Evolutionary conservation across 441 rosid genomes (phyloP), one percentile per base, ranked within the genome.

Genomic region (Euphorbia corollata): DNA sequence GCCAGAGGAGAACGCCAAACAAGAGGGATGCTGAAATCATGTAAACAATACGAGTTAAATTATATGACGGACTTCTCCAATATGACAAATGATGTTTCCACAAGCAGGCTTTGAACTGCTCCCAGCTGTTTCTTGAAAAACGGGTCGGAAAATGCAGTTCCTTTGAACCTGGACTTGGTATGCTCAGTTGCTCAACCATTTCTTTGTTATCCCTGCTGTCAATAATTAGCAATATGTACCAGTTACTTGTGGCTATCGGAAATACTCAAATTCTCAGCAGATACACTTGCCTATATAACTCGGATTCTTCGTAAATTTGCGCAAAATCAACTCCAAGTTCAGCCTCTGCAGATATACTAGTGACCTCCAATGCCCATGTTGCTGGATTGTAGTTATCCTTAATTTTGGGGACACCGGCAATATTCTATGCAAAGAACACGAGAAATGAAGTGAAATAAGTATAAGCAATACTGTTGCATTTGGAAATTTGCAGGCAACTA

Each of bases 1-100:
- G 77, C 96, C 92, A 87, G 71, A 85, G 86, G 63, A 87, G 76
- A 54, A 77, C 15, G 64, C 90, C 85, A 66, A 78, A 83, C 8
- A 86, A 57, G 61, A 72, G 19, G 47, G 91, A 81, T 34, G 73
- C 70, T 19, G 58, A 59, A 0, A 56, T 32, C 39, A 74, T 74
- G 71, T 20, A 81, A 55, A 76, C 11, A 13, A 86, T 36, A 71
- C 94, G 92, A 15, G 72, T 71, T 34, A 90, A 67, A 73, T 90
- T 90, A 68, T 86, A 82, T 0, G 81, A 73, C 59, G 97, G 89
- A 77, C 80, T 85, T 81, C 94, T 81, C 94, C 94, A 90, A 59
- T 90, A 87, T 4, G 92, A 87, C 73, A 82, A 68, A 61, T 85
- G 75, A 67, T 77, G 89, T 78, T 82, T 91, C 92, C 87, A 87